Base-by-base conservation (phyloP, 306 rosid species). In the Begonia masoniana region DNA sequence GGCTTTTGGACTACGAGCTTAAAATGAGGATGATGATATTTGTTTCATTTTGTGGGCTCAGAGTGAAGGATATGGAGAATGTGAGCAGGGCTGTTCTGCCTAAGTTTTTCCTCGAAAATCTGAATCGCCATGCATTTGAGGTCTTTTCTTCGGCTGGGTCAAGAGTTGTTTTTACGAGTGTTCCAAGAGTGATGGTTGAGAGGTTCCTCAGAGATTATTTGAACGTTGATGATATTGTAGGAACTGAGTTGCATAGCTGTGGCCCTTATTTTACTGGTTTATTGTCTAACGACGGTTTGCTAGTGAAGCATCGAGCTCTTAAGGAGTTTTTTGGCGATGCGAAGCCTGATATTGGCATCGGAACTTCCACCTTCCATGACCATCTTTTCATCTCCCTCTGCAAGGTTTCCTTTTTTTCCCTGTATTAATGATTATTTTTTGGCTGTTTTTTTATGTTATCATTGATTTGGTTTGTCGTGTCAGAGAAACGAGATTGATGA, bases 171-270 rank as follows among this genome's bases (percentile, higher is more conserved):
- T 68, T 88, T 48, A 79, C 94, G 4, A 74, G 78, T 70, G 73
- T 82, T n/a, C 97, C 95, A 59, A 79, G 71, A 64, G 87, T 88
- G 10, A 71, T 88, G 93, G 89, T 88, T 4, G 84, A 82, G 50
- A 82, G 82, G 2, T 88, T 88, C 59, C 69, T 84, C 5, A 80
- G 65, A 60, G 92, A 84, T 17, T 82, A 88, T 62, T 70, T 84
- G 78, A 64, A 59, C 31, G 93, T 77, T 26, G 65, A 59, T 52
- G 68, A 59, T 60, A 86, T 84, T 67, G 10, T 76, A 9, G 97
- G 88, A n/a, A 74, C 97, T 21, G 95, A 88, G 66, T 65, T 88
- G 65, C 69, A 78, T 2, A 74, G 78, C 16, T 11, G 35, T 53
- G 97, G 95, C 9, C 7, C 53, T 4, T 74, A 67, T 66, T 88